Evolutionary conservation across 768 basidiomycete species (phyloP).

Genomic region (Wakefieldia striispora): DNA sequence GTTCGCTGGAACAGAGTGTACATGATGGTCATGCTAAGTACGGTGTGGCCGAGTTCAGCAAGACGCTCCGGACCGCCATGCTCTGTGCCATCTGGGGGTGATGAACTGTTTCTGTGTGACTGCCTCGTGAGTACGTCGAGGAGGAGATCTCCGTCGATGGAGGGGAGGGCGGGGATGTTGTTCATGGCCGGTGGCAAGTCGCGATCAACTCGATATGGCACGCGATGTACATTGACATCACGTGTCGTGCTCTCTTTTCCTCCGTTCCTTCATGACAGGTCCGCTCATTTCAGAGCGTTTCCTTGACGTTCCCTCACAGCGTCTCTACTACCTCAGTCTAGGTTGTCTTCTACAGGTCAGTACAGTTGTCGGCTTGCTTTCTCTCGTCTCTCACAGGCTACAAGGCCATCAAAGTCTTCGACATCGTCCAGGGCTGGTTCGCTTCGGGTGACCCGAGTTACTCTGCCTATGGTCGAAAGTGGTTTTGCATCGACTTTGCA

Average conservation of each 20-base stretch:
- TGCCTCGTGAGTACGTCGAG: conserved; percentile 59
- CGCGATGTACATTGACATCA: conserved; percentile 3
- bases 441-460: conserved; percentile 40
- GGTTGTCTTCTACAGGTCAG: conserved; percentile 75
- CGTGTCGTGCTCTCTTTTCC: conserved; percentile 12
- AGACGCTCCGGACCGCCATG: conserved; percentile 64
- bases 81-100: conserved; percentile 37
- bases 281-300: conserved; percentile 73
- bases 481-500: conserved; percentile 67
- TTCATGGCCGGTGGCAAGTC: conserved; percentile 22
- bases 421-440: conserved; percentile 58
- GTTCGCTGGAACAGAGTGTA: conserved; percentile 45
- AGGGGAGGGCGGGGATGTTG: conserved; percentile 47
- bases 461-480: conserved; percentile 58
- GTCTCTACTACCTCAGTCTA: conserved; percentile 74
- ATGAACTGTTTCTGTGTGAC: conserved; percentile 32
- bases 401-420: conserved; percentile 75
- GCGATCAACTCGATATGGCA: conserved; percentile 7
- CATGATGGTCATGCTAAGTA: conserved; percentile 52
- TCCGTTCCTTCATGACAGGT: conserved; percentile 15
- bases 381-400: background rate
- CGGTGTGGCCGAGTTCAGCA: conserved; percentile 52
- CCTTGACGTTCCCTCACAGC: conserved; percentile 74
- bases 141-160: conserved; percentile 54
- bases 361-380: rapidly evolving